Percentiles rank a stretch among this genome's conserved stretches.
Evolutionary conservation across 345 rosid species (phyloP).

Genomic region (Heritiera littoralis): DNA sequence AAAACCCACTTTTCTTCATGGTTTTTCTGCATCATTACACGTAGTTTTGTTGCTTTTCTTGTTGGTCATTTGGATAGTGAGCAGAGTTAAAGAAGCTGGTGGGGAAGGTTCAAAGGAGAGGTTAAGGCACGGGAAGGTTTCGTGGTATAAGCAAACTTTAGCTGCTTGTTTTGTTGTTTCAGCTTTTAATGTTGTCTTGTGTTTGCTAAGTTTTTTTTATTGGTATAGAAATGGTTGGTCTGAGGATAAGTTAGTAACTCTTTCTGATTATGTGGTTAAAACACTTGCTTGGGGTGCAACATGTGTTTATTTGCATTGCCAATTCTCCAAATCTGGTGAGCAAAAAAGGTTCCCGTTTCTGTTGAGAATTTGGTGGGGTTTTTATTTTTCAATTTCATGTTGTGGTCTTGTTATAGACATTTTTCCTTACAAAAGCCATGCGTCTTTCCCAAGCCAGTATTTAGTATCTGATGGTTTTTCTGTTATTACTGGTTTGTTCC

Average conservation of each 20-base stretch:
- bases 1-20: constrained; percentile 39
- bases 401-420: constrained; percentile 58
- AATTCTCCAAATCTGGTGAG: constrained; percentile 31
- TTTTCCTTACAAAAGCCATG: constrained; percentile 36
- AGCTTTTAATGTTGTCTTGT: constrained; percentile 46
- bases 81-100: constrained; percentile 31
- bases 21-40: constrained; percentile 46
- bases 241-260: constrained; percentile 45
- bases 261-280: constrained; percentile 57
- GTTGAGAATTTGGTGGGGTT: constrained; percentile 74
- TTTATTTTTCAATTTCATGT: constrained; percentile 56
- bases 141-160: constrained; percentile 45
- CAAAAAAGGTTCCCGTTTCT: constrained; percentile 44
- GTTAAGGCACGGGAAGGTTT: constrained; percentile 23
- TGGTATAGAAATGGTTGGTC: constrained; percentile 68
- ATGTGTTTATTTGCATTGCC: constrained; percentile 36
- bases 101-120: constrained; percentile 31
- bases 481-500: constrained; percentile 48
- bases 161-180: constrained; percentile 56
- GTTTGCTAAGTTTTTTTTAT: constrained; percentile 58
- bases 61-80: constrained; percentile 38
- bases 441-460: constrained; percentile 28
- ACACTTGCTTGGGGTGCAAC: constrained; percentile 68
- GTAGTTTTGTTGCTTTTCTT: constrained; percentile 44
- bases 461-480: constrained; percentile 55